Conservation (phyloP, 2,329 filamentous ascomycete species). For the Drechmeria coniospora region DNA sequence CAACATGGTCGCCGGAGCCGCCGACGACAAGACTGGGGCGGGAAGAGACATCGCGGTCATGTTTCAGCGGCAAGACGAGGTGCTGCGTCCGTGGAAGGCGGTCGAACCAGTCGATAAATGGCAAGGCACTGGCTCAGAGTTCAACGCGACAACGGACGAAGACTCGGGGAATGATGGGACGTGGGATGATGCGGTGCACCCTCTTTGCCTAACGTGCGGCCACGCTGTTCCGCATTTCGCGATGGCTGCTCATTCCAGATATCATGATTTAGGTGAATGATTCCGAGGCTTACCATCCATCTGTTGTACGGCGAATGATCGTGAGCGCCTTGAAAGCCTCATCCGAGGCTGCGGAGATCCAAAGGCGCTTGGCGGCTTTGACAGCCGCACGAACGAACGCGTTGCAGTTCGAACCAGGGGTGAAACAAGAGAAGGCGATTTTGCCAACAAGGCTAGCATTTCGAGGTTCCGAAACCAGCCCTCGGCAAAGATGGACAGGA, state of each 20-base stretch:
- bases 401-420: too few species aligned
- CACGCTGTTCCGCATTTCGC: constrained; percentile 41
- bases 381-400: too few species aligned
- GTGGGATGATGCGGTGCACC: constrained; percentile 17
- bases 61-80: constrained; percentile 62
- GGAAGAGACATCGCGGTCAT: constrained; percentile 69
- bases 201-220: constrained; percentile 31
- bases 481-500: too few species aligned
- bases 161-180: constrained; percentile 7
- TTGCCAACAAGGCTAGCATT: too few species aligned
- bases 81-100: constrained; percentile 51
- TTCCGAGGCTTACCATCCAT: not conserved
- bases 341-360: too few species aligned
- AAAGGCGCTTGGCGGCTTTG: too few species aligned
- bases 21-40: constrained; percentile 31
- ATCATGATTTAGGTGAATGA: constrained; percentile 16
- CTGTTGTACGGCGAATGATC: too few species aligned
- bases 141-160: constrained; percentile 11
- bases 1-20: constrained; percentile 55
- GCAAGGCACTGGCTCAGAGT: constrained; percentile 1
- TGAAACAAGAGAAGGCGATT: too few species aligned
- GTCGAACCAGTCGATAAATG: constrained; percentile 15
- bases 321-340: too few species aligned
- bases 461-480: too few species aligned
- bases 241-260: constrained; percentile 34